Evolutionary conservation across 371 early-diverging fungal species (phyloP).

Genomic region (Saksenaea vasiformis): DNA sequence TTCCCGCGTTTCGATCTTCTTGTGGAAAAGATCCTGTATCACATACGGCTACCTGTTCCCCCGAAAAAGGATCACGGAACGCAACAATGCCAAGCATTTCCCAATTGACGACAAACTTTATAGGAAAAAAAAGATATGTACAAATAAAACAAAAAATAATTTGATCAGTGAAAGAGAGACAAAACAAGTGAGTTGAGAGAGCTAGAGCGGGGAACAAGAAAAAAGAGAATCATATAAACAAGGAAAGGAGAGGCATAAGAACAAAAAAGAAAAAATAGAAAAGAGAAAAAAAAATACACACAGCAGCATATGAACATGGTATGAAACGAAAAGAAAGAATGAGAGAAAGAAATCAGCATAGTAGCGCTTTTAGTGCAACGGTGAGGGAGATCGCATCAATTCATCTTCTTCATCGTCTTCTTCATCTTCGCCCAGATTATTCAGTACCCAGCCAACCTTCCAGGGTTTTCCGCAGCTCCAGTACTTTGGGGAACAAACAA

Average conservation of each 20-base stretch:
- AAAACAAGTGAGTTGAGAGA: not conserved
- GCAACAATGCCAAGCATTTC: not conserved
- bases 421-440: constrained; percentile 22
- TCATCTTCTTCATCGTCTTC: constrained; percentile 22
- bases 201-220: not conserved
- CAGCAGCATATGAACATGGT: constrained; percentile 2
- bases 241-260: constrained; percentile 2
- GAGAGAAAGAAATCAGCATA: not conserved
- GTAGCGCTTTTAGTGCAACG: not conserved
- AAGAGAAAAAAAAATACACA: not conserved
- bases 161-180: not conserved
- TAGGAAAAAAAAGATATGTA: not conserved
- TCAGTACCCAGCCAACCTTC: constrained; percentile 53
- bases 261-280: not conserved
- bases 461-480: constrained; percentile 48
- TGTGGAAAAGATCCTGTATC: not conserved
- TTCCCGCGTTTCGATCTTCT: not conserved
- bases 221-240: not conserved
- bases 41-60: not conserved
- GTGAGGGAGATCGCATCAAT: not conserved
- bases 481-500: constrained; percentile 48
- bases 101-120: not conserved
- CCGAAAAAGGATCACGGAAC: not conserved
- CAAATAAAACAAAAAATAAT: not conserved
- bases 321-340: not conserved